phyloP scores from a whole-genome alignment of 202 grass and related monocot genomes.

The Setaria viridis region DNA sequence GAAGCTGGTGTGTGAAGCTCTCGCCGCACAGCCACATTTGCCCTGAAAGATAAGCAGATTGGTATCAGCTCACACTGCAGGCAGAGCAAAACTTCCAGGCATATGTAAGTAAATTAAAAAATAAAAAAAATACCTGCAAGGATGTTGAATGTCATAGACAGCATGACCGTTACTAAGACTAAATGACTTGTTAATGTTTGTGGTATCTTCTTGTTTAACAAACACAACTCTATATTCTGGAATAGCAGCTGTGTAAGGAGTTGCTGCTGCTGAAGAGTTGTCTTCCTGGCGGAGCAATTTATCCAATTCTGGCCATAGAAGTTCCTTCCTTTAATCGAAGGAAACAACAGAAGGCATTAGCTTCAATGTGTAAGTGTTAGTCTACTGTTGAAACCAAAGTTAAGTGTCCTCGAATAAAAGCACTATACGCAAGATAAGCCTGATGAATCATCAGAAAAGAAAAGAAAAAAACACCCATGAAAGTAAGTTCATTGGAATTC shows the following conservation, averaged over 20 bases:
- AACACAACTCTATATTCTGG: conserved; percentile 67
- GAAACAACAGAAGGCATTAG: conserved; percentile 22
- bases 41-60: conserved; percentile 45
- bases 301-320: conserved; percentile 77
- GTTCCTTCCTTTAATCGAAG: conserved; percentile 66
- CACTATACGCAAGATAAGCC: background rate
- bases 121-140: conserved; percentile 54
- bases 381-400: conserved; percentile 23
- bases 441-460: background rate
- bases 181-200: conserved; percentile 51
- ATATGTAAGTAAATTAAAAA: background rate
- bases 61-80: background rate
- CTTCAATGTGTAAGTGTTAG: conserved; percentile 17
- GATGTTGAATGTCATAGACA: conserved; percentile 67
- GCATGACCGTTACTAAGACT: conserved; percentile 65
- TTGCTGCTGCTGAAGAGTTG: conserved; percentile 47
- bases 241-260: conserved; percentile 70
- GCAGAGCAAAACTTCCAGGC: background rate
- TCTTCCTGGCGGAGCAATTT: conserved; percentile 63
- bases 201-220: conserved; percentile 45
- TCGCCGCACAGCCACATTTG: conserved; percentile 56
- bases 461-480: background rate
- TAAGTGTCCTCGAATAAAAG: background rate
- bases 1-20: conserved; percentile 70
- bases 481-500: conserved; percentile 1